Conservation (phyloP, 2,329 filamentous ascomycete genomes). For the Aplosporella prunicola region DNA sequence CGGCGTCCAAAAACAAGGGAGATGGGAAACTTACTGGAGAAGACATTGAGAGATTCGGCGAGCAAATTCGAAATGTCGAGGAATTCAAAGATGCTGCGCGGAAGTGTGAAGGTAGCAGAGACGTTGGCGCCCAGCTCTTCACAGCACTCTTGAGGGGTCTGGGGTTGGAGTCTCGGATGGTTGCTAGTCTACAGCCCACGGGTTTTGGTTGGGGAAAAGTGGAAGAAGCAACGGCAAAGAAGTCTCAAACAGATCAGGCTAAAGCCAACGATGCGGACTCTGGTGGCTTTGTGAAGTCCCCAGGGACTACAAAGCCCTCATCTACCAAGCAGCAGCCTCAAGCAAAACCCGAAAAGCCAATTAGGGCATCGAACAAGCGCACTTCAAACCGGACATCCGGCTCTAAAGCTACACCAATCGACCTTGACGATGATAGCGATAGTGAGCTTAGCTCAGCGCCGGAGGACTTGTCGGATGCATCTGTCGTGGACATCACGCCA, state of each 20-base stretch:
- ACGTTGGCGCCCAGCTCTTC: slow-evolving; percentile 82
- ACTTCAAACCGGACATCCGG: slow-evolving; percentile 19
- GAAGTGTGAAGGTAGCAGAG: slow-evolving; percentile 68
- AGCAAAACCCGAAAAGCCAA: slow-evolving; percentile 3
- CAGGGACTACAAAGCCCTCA: slow-evolving; percentile 1
- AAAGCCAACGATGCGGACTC: slow-evolving; percentile 9
- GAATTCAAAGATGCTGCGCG: slow-evolving; percentile 62
- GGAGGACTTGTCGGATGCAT: slow-evolving; percentile 39
- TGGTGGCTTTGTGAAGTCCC: too few relatives aligned
- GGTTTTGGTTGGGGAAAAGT: slow-evolving; percentile 86
- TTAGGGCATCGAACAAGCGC: slow-evolving; percentile 5
- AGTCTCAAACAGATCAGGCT: slow-evolving; percentile 19
- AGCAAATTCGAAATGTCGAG: slow-evolving; percentile 57
- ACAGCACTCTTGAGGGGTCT: slow-evolving; percentile 73
- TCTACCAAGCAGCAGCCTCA: not conserved
- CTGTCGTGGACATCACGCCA: slow-evolving; percentile 48
- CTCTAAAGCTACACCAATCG: slow-evolving; percentile 31
- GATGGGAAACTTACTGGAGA: not conserved
- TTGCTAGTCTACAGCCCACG: slow-evolving; percentile 73
- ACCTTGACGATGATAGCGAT: slow-evolving; percentile 41
- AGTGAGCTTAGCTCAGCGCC: slow-evolving; percentile 33
- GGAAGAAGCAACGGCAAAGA: slow-evolving; percentile 60
- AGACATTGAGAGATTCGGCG: slow-evolving; percentile 61
- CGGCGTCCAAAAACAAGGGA: not conserved
- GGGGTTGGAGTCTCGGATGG: slow-evolving; percentile 72